Evolutionary conservation across 2,329 filamentous ascomycete genomes (phyloP), one percentile per base, ranked within the genome.

Genomic region (Cadophora sp.): DNA sequence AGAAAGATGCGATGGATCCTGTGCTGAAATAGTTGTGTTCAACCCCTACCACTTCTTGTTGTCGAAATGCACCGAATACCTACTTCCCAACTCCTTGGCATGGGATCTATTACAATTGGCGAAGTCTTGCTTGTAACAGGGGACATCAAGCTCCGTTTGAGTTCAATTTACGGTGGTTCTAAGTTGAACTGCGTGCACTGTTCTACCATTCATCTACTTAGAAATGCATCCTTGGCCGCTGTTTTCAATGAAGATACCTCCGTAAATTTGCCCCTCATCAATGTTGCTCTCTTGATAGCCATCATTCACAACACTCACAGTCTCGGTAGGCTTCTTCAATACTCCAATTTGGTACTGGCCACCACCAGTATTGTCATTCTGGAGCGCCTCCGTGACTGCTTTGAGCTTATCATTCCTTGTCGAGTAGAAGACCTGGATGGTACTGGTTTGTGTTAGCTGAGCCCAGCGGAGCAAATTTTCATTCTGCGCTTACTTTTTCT

Each of bases 331-430:
- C 81, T 88, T 89, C 81, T 89, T 89, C 67, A 89, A 79, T 1
- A 89, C 76, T 53, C 87, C 87, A 61, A 89, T 83, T 74, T 89
- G 87, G 76, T 83, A 88, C 75, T 89, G 85, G 22, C 87, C 87
- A 60, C 83, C 81, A 13, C 87, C 86, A 62, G 81, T 81, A 66
- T 87, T 80, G 70, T 87, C 81, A 72, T 86, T 85, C 55, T 77
- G 47, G 0, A 84, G 73, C 0, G 82, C 77, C 24, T 80, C 76
- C 1, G 82, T 85, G 27, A 84, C 82, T 2, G 79, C 75, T 50
- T 80, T 77, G 39, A 89, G 82, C 0, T 81, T 76, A 1, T 78
- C 74, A 36, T 75, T 75, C 50, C 80, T 83, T 27, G 78, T 77
- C 0, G 86, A 89, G 79, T 87, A 88, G 78, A 83, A 87, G 51